Evolutionary conservation across 176 grass and related monocot genomes (phyloP).

Genomic region (Oryza coarctata): DNA sequence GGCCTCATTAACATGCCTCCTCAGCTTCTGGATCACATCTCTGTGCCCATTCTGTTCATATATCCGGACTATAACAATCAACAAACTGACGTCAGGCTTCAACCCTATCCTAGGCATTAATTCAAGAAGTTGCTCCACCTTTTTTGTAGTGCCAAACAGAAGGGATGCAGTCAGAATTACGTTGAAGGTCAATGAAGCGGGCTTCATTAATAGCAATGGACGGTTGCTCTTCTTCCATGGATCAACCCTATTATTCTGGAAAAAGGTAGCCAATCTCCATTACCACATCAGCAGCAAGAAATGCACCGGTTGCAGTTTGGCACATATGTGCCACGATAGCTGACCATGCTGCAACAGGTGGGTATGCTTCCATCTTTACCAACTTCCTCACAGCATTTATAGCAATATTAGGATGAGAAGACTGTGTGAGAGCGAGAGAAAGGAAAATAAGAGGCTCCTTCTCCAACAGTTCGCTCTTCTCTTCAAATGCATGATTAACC

Average conservation of each 20-base stretch:
- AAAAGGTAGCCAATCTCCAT: constrained; percentile 83
- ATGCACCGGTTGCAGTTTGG: constrained; percentile 59
- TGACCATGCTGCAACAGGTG: constrained; percentile 62
- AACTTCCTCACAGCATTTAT: constrained; percentile 79
- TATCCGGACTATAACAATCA: constrained; percentile 76
- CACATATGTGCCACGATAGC: constrained; percentile 72
- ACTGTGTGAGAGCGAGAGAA: constrained; percentile 56
- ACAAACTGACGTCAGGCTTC: constrained; percentile 57
- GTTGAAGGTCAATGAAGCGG: constrained; percentile 64
- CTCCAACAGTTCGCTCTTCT: constrained; percentile 56
- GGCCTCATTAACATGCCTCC: constrained; percentile 68
- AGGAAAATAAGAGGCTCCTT: constrained; percentile 80
- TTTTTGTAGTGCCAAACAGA: constrained; percentile 68
- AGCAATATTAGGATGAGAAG: constrained; percentile 54
- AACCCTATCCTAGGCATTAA: constrained; percentile 66
- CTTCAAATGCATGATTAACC: constrained; percentile 48
- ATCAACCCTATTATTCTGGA: constrained; percentile 78
- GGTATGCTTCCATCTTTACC: constrained; percentile 75
- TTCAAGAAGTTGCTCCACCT: constrained; percentile 81
- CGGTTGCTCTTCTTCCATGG: constrained; percentile 71
- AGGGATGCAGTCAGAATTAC: constrained; percentile 72
- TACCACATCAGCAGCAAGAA: constrained; percentile 69
- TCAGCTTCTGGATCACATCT: constrained; percentile 76
- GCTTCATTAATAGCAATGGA: constrained; percentile 67
- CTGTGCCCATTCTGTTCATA: constrained; percentile 86